These are phyloP conservation scores for Kodamaea suecica DNA, from an alignment of 1,139 yeast genomes.

Conservation along the genomic window DNA sequence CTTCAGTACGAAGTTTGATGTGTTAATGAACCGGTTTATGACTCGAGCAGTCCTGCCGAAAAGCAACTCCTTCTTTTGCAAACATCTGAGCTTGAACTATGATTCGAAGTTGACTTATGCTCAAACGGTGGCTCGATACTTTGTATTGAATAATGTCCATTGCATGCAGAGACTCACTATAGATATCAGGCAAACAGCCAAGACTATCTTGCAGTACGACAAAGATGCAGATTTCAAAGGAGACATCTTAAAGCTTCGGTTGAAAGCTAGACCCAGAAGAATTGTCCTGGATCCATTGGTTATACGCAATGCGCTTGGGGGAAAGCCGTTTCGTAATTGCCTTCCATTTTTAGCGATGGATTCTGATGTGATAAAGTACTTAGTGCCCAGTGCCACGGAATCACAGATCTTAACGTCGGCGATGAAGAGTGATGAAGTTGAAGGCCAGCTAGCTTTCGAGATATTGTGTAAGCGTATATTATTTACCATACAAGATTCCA, in stretches of 20 bases:
- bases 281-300: slow-evolving; percentile 7
- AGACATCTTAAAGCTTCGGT: not conserved
- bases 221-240: slow-evolving; percentile 2
- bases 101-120: slow-evolving; percentile 13
- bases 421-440: slow-evolving; percentile 16
- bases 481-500: slow-evolving; percentile 11
- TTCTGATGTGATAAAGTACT: slow-evolving; percentile 5
- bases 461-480: slow-evolving; percentile 16
- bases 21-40: slow-evolving; percentile 8
- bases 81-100: slow-evolving; percentile 11
- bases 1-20: slow-evolving; percentile 9
- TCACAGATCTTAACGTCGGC: slow-evolving; percentile 10
- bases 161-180: slow-evolving; percentile 13
- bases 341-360: slow-evolving; percentile 14
- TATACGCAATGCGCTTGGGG: slow-evolving; percentile 5
- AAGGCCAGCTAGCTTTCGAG: slow-evolving; percentile 16
- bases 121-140: slow-evolving; percentile 15
- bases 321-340: slow-evolving; percentile 5
- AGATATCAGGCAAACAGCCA: slow-evolving; percentile 12
- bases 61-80: slow-evolving; percentile 13
- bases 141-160: slow-evolving; percentile 14
- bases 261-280: slow-evolving; percentile 1
- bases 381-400: slow-evolving; percentile 2
- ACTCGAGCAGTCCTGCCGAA: slow-evolving; percentile 9
- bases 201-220: slow-evolving; percentile 9